phyloP scores from a whole-genome alignment of 2,329 filamentous ascomycete species.

The Tolypocladium inflatum region DNA sequence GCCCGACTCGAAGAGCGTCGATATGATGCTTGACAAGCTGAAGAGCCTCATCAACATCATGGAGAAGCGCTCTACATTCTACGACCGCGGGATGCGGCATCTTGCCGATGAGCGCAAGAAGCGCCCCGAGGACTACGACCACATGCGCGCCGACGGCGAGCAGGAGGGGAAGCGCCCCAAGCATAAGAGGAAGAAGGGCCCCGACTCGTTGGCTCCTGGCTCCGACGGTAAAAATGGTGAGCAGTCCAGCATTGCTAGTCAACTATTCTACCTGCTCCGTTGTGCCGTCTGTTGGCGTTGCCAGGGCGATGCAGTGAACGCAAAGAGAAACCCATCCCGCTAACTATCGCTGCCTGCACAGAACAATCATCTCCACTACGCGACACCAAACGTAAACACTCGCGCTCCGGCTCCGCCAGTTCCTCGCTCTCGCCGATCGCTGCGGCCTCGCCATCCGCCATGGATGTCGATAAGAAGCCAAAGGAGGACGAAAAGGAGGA shows the following conservation, averaged over 20 bases:
- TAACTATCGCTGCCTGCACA: constrained; percentile 12
- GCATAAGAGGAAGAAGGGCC: constrained; percentile 71
- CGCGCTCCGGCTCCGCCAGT: constrained; percentile 46
- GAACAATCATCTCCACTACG: constrained; percentile 45
- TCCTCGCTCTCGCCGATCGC: constrained; percentile 51
- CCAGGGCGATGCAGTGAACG: neutral
- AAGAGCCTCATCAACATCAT: constrained; percentile 56
- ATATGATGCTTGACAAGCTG: constrained; percentile 54
- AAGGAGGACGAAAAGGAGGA: constrained; percentile 29
- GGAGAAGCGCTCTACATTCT: constrained; percentile 56
- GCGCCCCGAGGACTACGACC: constrained; percentile 43
- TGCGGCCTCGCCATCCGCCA: constrained; percentile 40
- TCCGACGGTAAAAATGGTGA: constrained; percentile 31
- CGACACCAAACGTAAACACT: constrained; percentile 43
- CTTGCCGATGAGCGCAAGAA: constrained; percentile 58
- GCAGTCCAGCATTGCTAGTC: constrained; percentile 1
- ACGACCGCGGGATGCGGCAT: constrained; percentile 65
- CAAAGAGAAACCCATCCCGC: neutral
- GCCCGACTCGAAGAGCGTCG: constrained; percentile 53
- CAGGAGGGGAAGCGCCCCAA: constrained; percentile 51
- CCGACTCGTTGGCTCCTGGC: constrained; percentile 46
- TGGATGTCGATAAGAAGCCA: constrained; percentile 49
- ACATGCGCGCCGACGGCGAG: constrained; percentile 36
- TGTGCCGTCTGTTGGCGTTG: neutral
- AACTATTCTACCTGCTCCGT: neutral